A percentile compares a stretch with the other conserved stretches of the same genome.
phyloP scores from a whole-genome alignment of 306 rosid species.

The Delonix regia region DNA sequence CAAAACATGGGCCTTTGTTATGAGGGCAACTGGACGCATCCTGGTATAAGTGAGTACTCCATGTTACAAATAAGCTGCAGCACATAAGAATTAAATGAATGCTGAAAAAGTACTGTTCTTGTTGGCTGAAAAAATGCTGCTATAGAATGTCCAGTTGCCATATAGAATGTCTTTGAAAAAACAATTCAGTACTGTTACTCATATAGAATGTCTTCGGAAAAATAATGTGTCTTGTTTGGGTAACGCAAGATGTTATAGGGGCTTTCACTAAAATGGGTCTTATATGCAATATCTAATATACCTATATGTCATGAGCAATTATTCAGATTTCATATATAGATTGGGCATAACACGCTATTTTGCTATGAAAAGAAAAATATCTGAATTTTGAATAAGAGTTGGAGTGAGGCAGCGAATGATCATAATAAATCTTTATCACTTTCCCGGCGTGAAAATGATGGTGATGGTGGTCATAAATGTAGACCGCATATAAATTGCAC shows the following conservation, averaged over 20 bases:
- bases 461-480: conserved; percentile 26
- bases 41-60: not conserved
- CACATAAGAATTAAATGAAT: not conserved
- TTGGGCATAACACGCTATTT: conserved; percentile 17
- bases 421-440: conserved; percentile 32
- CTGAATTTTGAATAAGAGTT: too few species aligned
- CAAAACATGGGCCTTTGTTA: not conserved
- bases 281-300: not conserved
- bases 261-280: not conserved
- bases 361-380: not conserved
- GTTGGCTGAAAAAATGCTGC: too few species aligned
- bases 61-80: not conserved
- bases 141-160: too few species aligned
- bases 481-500: not conserved
- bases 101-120: not conserved
- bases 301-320: not conserved
- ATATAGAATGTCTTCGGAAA: not conserved
- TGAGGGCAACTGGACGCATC: conserved; percentile 8
- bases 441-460: conserved; percentile 28
- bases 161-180: too few species aligned
- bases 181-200: not conserved
- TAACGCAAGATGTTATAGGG: not conserved
- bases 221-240: not conserved
- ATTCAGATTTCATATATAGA: not conserved
- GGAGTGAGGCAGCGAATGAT: not conserved